phyloP scores from a whole-genome alignment of 306 rosid genomes.

The Glycine soja region DNA sequence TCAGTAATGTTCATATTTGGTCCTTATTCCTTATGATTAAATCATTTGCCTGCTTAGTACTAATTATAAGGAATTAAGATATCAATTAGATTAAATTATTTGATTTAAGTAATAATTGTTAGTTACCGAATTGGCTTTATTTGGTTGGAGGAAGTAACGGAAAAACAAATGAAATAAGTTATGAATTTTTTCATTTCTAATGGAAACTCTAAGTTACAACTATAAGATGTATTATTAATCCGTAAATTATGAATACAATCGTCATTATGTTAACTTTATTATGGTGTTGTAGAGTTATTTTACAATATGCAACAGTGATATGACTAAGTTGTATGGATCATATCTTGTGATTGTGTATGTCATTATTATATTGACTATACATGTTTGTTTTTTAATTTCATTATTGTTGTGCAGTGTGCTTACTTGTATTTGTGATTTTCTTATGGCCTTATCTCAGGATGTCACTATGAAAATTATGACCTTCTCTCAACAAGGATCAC shows the following conservation, averaged over 20 bases:
- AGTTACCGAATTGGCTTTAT: not conserved
- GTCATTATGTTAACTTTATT: not conserved
- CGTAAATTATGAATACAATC: constrained; percentile 1
- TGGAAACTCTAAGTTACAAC: not conserved
- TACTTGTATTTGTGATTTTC: too few relatives aligned
- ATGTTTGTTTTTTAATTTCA: too few relatives aligned
- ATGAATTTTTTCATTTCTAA: constrained; percentile 6
- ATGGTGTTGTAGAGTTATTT: not conserved
- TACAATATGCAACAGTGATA: not conserved
- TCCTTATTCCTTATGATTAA: not conserved
- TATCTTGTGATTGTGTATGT: not conserved
- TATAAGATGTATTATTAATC: not conserved
- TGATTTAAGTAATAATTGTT: constrained; percentile 24
- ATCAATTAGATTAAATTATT: constrained; percentile 6
- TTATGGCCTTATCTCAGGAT: constrained; percentile 51
- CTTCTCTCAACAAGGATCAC: constrained; percentile 71
- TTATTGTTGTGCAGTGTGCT: too few relatives aligned
- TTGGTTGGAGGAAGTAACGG: not conserved
- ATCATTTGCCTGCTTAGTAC: constrained; percentile 2
- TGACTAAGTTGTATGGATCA: constrained; percentile 19
- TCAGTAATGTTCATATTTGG: not conserved
- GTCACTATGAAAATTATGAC: constrained; percentile 74
- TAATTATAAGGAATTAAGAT: constrained; percentile 18
- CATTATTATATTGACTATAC: not conserved
- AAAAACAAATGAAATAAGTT: constrained; percentile 14